Conservation (phyloP, 208 protist genomes). For the Acanthamoeba triangularis region DNA sequence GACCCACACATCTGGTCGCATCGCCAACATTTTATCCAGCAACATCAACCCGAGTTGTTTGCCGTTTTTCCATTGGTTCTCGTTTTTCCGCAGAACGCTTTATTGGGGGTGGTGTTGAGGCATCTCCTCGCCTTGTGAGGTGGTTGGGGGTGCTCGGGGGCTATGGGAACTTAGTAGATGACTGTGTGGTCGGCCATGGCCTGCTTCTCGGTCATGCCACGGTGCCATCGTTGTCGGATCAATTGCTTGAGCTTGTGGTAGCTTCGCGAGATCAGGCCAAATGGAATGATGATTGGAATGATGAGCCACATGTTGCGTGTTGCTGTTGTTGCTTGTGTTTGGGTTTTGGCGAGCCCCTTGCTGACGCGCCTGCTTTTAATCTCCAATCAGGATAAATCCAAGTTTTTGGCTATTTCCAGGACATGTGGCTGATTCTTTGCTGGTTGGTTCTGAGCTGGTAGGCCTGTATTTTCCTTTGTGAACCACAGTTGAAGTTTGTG, state of each 20-base stretch:
- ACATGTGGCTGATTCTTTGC: too few species aligned
- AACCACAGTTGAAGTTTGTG: too few species aligned
- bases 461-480: too few species aligned
- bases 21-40: not conserved
- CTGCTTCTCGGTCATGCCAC: not conserved
- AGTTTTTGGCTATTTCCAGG: too few species aligned
- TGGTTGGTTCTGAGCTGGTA: too few species aligned
- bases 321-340: not conserved
- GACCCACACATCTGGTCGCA: too few species aligned
- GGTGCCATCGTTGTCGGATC: not conserved
- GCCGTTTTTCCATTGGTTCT: not conserved
- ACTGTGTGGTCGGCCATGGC: not conserved
- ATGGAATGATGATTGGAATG: constrained; percentile 60
- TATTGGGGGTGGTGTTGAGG: not conserved
- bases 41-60: not conserved
- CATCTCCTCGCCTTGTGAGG: too few species aligned
- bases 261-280: constrained; percentile 11
- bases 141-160: too few species aligned
- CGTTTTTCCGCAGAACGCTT: not conserved
- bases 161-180: not conserved
- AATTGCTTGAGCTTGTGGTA: not conserved
- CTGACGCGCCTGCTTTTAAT: too few species aligned
- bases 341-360: not conserved
- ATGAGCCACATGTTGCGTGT: not conserved
- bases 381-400: too few species aligned